phyloP scores from a whole-genome alignment of 257 asterid species.

The Pogostemon cablin region DNA sequence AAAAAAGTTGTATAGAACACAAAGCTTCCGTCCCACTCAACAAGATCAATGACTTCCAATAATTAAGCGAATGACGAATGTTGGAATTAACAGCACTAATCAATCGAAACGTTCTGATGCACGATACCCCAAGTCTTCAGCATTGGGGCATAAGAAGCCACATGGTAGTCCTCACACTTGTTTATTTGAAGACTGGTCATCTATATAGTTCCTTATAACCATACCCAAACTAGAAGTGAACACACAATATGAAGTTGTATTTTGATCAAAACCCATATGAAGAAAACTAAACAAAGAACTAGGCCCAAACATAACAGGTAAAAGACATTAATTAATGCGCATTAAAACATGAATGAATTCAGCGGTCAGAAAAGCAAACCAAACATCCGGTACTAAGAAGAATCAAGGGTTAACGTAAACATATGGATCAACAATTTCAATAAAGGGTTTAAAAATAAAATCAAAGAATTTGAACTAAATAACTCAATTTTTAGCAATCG shows the following conservation, averaged over 20 bases:
- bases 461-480: not conserved
- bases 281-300: not conserved
- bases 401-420: not conserved
- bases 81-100: not conserved
- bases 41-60: not conserved
- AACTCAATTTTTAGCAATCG: not conserved
- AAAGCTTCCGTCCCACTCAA: slow-evolving; percentile 9
- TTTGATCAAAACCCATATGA: not conserved
- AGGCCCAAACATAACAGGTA: slow-evolving; percentile 11
- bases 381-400: not conserved
- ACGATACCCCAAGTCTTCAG: not conserved
- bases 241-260: not conserved
- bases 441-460: not conserved
- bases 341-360: not conserved
- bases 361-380: no score
- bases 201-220: not conserved
- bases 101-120: not conserved
- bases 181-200: not conserved
- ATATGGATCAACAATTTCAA: not conserved
- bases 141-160: not conserved
- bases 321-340: not conserved
- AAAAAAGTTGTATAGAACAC: not conserved
- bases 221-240: not conserved
- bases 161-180: not conserved
- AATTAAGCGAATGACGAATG: not conserved